These are phyloP conservation scores for Colletotrichum endophyticum DNA, from an alignment of 2,329 filamentous ascomycete genomes.

Conservation along the genomic window DNA sequence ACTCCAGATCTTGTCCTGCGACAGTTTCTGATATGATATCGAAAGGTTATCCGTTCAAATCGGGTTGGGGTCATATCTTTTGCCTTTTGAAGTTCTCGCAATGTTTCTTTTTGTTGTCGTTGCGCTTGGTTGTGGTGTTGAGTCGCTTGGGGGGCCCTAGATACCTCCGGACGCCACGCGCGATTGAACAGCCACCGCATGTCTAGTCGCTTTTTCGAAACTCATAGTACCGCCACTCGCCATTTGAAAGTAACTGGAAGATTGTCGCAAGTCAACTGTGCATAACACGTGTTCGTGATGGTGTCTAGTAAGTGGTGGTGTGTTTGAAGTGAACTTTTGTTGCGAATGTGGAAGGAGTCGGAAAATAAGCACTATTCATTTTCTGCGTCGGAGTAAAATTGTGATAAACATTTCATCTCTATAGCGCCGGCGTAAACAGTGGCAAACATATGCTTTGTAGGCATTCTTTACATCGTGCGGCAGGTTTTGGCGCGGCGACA, in stretches of 20 bases:
- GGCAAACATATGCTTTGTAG: too few relatives aligned
- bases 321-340: neutral
- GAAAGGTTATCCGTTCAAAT: neutral
- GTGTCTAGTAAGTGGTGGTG: fast-evolving
- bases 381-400: neutral
- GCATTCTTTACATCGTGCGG: too few relatives aligned
- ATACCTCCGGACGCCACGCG: neutral
- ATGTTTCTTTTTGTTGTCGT: neutral
- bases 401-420: too few relatives aligned
- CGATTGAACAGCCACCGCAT: neutral
- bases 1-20: neutral
- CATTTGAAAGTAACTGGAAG: neutral
- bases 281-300: neutral
- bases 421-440: too few relatives aligned
- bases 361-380: neutral
- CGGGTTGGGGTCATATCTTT: neutral
- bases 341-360: neutral
- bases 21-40: neutral
- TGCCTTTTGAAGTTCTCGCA: neutral
- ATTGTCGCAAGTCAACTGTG: neutral
- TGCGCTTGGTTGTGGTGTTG: neutral
- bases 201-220: neutral
- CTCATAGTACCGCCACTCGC: fast-evolving
- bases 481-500: too few relatives aligned
- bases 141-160: neutral